Conservation (phyloP, 202 grass and related monocot species). For the Zoysia matrella region DNA sequence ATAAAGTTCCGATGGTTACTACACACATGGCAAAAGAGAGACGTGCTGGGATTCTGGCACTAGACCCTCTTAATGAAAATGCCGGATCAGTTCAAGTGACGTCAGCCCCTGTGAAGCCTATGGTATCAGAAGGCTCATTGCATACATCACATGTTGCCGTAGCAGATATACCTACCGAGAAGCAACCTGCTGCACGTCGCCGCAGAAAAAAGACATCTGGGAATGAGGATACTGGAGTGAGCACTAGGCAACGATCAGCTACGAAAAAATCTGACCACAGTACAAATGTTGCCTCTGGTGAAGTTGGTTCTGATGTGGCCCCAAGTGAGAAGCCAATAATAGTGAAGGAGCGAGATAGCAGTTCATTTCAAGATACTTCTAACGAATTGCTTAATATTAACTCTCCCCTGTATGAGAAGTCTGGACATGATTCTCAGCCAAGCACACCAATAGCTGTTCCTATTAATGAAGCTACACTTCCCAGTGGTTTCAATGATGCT, state of each 20-base stretch:
- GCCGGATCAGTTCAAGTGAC: constrained; percentile 48
- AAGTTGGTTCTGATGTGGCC: constrained; percentile 36
- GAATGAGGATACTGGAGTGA: constrained; percentile 51
- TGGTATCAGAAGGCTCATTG: constrained; percentile 57
- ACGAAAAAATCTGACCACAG: constrained; percentile 51
- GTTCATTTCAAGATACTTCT: constrained; percentile 44
- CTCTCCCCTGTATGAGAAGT: constrained; percentile 47
- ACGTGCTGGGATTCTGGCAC: constrained; percentile 32
- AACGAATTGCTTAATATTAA: constrained; percentile 52
- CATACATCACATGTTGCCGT: constrained; percentile 49
- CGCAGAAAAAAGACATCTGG: constrained; percentile 58
- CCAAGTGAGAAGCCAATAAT: constrained; percentile 43
- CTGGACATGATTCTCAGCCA: constrained; percentile 58
- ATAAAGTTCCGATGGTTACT: constrained; percentile 23
- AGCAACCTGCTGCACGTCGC: constrained; percentile 55
- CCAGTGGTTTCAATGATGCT: constrained; percentile 40
- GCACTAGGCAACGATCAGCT: constrained; percentile 57
- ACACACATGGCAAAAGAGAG: constrained; percentile 46
- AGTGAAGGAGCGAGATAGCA: constrained; percentile 36
- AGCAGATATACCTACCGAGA: constrained; percentile 50
- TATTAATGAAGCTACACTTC: constrained; percentile 46
- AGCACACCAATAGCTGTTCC: constrained; percentile 60
- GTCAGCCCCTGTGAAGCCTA: constrained; percentile 48
- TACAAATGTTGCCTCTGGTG: constrained; percentile 30
- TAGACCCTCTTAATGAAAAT: constrained; percentile 39